These are phyloP conservation scores for Leishmania martiniquensis DNA, from an alignment of 208 protist species.

Conservation along the genomic window DNA sequence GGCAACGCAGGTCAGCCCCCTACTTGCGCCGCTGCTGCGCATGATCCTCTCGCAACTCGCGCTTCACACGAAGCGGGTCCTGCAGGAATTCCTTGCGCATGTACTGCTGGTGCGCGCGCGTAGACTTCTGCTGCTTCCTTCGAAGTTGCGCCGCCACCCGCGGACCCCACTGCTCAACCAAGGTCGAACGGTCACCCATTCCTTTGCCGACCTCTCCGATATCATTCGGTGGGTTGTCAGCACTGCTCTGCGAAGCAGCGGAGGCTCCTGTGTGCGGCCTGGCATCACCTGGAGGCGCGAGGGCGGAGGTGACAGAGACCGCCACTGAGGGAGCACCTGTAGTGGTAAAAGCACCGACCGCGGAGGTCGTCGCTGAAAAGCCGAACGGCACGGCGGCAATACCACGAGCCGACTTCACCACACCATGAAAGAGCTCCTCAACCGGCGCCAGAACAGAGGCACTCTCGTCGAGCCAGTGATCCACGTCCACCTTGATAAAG, in stretches of 20 bases:
- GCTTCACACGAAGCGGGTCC: slow-evolving; percentile 74
- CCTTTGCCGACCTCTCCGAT: background rate
- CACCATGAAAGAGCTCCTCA: slow-evolving; percentile 42
- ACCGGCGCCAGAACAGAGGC: slow-evolving; percentile 17
- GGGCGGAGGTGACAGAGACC: background rate
- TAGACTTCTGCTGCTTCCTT: slow-evolving; percentile 78
- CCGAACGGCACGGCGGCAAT: slow-evolving; percentile 22
- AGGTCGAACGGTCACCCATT: background rate
- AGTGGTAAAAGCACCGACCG: no score
- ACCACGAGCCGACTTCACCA: slow-evolving; percentile 35
- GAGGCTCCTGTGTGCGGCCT: background rate
- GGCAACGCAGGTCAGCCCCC: background rate
- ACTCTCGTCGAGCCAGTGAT: slow-evolving; percentile 30
- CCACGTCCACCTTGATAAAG: slow-evolving; percentile 58
- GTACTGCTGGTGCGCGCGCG: slow-evolving; percentile 51
- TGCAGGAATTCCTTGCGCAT: slow-evolving; percentile 64
- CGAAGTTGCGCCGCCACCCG: slow-evolving; percentile 57
- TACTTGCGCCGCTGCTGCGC: slow-evolving; percentile 14
- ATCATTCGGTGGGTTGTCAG: background rate
- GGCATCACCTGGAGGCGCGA: background rate
- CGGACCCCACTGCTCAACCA: slow-evolving; percentile 59
- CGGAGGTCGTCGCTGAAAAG: background rate
- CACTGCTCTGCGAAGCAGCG: background rate
- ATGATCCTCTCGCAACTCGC: slow-evolving; percentile 24
- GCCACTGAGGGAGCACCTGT: background rate